Base-by-base conservation (phyloP, 306 rosid species). In the Trifolium pratense region DNA sequence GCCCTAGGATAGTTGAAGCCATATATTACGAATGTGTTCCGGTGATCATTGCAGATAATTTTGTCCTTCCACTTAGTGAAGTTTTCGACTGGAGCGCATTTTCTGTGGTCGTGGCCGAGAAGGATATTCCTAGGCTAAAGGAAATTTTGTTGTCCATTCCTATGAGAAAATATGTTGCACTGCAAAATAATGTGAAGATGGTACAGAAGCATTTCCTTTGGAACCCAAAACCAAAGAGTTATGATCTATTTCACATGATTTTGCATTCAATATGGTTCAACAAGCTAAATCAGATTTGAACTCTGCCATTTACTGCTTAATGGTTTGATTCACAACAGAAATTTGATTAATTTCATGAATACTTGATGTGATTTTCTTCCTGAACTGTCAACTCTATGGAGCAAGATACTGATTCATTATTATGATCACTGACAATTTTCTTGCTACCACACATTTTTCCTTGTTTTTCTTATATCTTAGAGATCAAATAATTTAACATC, bases 11-110 rank as follows among this genome's bases (percentile, higher is more conserved):
- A 36, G 91, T 94, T 17, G 99, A 94, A 84, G 90, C 99, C 59
- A 83, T 94, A 69, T 94, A 94, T 74, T 94, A 88, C 39, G 99
- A 94, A 80, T 94, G 98, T 83, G 97, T 94, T 74, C 99, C 99
- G 0, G 97, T 91, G 29, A 91, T 94, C 56, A 91, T 91, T 57
- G 99, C 99, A 3, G 97, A 94, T 75, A 86, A 94, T 79, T 94
- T 91, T 75, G 95, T 84, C 61, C 97, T 86, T 79, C 97, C 97
- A 60, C 77, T 94, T 45, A 87, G 88, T 70, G 99, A 91, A 42
- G 90, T 91, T 40, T 86, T 94, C 55, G 86, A 89, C 53, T 94
- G 97, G 99, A 86, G 84, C n/a, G 77, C 87, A 2, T 89, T 94
- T 84, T 88, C 99, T 29, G 90, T 94, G 53, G 86, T 86, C 56